Percentiles rank a stretch among this genome's conserved stretches.
These are phyloP conservation scores for Corymbia maculata DNA, from an alignment of 345 rosid genomes.

Conservation along the genomic window DNA sequence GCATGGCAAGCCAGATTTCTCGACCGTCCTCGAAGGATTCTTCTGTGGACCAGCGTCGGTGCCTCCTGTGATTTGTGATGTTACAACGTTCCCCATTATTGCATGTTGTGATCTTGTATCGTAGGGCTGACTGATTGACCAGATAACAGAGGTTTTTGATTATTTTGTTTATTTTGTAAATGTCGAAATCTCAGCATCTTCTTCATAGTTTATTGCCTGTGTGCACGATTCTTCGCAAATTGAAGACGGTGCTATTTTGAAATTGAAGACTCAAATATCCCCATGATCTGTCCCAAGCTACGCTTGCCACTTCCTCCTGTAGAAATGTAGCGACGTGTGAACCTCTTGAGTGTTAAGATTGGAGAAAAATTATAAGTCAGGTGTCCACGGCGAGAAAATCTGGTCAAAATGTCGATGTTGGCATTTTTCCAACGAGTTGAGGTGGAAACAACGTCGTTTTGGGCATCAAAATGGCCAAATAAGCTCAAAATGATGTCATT, in stretches of 20 bases:
- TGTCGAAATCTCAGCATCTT: neutral
- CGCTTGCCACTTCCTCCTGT: neutral
- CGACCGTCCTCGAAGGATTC: conserved; percentile 65
- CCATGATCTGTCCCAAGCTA: neutral
- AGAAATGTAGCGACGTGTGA: no score
- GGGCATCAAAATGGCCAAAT: no score
- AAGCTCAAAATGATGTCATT: no score
- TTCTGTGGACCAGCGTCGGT: conserved; percentile 61
- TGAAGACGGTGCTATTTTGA: neutral
- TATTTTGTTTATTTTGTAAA: neutral
- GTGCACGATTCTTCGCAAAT: neutral
- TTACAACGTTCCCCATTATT: neutral
- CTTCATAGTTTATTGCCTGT: neutral
- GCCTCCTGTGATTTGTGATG: conserved; percentile 7
- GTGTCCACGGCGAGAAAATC: no score
- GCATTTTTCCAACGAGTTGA: no score
- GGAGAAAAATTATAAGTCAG: no score
- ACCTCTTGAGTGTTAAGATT: no score
- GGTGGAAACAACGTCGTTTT: no score
- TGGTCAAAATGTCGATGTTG: no score
- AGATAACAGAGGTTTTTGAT: neutral
- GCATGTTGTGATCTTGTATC: neutral
- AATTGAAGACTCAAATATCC: neutral
- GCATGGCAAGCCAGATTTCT: conserved; percentile 95
- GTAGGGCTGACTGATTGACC: neutral